A percentile compares a stretch with the other conserved stretches of the same genome.
Conservation (phyloP, 352 stramenopile genomes). For the Hyaloperonospora brassicae region DNA sequence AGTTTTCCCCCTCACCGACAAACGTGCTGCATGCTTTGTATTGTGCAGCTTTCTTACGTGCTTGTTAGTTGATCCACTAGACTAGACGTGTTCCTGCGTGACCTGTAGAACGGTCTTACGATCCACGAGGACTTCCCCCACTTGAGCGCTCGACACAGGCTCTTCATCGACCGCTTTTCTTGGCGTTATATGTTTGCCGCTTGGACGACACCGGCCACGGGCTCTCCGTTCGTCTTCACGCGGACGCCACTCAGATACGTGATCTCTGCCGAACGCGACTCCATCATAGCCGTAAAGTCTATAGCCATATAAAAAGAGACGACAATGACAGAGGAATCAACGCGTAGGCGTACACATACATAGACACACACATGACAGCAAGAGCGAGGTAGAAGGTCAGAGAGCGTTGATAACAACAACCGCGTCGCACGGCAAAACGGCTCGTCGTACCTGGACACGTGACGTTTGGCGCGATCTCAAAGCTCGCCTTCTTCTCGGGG, state of each 20-base stretch:
- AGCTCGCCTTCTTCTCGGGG: conserved; percentile 38
- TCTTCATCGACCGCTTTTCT: neutral
- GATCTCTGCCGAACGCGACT: conserved; percentile 41
- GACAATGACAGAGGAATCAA: neutral
- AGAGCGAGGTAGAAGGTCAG: no score
- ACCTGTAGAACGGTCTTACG: no score
- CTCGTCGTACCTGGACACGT: conserved; percentile 33
- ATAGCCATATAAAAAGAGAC: neutral
- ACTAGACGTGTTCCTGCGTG: no score
- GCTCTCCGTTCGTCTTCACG: neutral
- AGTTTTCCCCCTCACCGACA: neutral
- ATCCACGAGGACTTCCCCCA: no score
- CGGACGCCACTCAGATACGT: conserved; percentile 38
- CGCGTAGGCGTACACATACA: no score
- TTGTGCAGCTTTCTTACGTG: neutral
- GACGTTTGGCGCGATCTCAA: conserved; percentile 31
- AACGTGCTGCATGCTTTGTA: conserved; percentile 3
- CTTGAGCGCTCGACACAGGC: no score
- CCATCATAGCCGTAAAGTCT: conserved; percentile 59
- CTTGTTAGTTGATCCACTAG: no score
- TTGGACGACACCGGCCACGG: neutral
- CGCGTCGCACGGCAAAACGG: conserved; percentile 9
- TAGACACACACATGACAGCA: neutral
- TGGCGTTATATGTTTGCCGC: neutral
- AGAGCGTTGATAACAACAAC: neutral